Conservation (phyloP, 768 basidiomycete species). For the Amanita thiersii region DNA sequence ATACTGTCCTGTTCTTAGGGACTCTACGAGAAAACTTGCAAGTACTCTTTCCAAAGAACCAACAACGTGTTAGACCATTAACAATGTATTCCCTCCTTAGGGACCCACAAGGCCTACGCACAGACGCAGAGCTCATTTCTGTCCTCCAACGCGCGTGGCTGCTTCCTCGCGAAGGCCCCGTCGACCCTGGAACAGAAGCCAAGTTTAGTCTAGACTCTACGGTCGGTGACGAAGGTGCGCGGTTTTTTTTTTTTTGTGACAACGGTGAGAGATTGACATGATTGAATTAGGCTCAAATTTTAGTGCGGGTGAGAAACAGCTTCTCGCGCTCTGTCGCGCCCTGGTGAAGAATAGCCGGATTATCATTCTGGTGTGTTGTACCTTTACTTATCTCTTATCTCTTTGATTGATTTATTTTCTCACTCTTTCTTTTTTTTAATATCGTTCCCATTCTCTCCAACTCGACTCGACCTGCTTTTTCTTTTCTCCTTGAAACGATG, state of each 20-base stretch:
- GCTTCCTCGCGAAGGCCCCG: constrained; percentile 38
- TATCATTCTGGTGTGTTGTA: constrained; percentile 39
- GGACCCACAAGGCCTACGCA: constrained; percentile 43
- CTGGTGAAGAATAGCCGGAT: constrained; percentile 54
- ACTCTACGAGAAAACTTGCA: constrained; percentile 40
- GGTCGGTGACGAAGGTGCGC: constrained; percentile 55
- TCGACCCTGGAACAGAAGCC: constrained; percentile 40
- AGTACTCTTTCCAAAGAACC: constrained; percentile 13
- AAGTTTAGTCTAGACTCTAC: constrained; percentile 60
- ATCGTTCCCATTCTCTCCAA: neutral
- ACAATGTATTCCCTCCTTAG: constrained; percentile 17
- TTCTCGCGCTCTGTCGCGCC: constrained; percentile 54
- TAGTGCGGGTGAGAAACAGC: constrained; percentile 61
- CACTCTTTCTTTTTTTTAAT: neutral
- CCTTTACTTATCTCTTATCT: neutral
- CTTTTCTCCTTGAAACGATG: constrained; percentile 1
- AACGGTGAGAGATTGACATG: too few species aligned
- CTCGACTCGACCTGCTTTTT: neutral
- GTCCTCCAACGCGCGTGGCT: constrained; percentile 55
- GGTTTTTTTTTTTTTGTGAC: neutral
- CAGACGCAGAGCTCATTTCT: constrained; percentile 56
- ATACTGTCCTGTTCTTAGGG: constrained; percentile 45
- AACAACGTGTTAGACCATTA: neutral
- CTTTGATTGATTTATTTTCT: too few species aligned
- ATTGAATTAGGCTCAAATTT: constrained; percentile 43